phyloP scores from a whole-genome alignment of 2,329 filamentous ascomycete species.

The Colletotrichum zoysiae region DNA sequence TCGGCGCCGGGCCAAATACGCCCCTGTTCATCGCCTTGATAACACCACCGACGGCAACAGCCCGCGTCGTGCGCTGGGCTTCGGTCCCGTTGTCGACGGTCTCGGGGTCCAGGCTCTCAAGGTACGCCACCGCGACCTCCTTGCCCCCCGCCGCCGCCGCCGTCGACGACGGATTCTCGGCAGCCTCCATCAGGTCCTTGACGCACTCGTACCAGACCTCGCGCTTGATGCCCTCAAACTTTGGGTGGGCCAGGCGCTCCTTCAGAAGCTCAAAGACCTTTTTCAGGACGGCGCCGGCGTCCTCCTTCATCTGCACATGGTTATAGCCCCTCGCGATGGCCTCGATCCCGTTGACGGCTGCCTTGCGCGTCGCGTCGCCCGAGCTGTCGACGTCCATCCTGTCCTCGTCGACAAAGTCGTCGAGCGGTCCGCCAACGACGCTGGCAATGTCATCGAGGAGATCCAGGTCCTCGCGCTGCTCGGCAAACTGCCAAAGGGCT shows the following conservation, averaged over 20 bases:
- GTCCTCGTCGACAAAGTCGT: slow-evolving; percentile 69
- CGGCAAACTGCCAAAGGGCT: slow-evolving; percentile 79
- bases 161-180: slow-evolving; percentile 45
- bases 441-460: slow-evolving; percentile 75
- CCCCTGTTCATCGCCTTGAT: slow-evolving; percentile 58
- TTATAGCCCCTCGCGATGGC: slow-evolving; percentile 64
- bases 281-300: slow-evolving; percentile 54
- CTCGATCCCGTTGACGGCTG: slow-evolving; percentile 64
- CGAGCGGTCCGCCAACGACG: slow-evolving; percentile 74
- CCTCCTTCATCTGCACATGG: slow-evolving; percentile 53
- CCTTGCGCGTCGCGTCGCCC: slow-evolving; percentile 58
- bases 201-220: slow-evolving; percentile 66
- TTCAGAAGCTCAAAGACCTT: slow-evolving; percentile 56
- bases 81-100: slow-evolving; percentile 63
- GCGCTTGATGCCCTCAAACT: slow-evolving; percentile 59
- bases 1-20: slow-evolving; percentile 53
- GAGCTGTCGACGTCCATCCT: slow-evolving; percentile 76
- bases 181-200: slow-evolving; percentile 60
- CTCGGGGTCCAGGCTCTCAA: slow-evolving; percentile 61
- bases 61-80: slow-evolving; percentile 62
- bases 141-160: slow-evolving; percentile 43
- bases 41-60: slow-evolving; percentile 59
- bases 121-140: slow-evolving; percentile 53
- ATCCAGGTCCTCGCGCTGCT: slow-evolving; percentile 75
- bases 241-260: slow-evolving; percentile 54